Conservation (phyloP, 345 rosid genomes). For the Mallotus nudiflorus region DNA sequence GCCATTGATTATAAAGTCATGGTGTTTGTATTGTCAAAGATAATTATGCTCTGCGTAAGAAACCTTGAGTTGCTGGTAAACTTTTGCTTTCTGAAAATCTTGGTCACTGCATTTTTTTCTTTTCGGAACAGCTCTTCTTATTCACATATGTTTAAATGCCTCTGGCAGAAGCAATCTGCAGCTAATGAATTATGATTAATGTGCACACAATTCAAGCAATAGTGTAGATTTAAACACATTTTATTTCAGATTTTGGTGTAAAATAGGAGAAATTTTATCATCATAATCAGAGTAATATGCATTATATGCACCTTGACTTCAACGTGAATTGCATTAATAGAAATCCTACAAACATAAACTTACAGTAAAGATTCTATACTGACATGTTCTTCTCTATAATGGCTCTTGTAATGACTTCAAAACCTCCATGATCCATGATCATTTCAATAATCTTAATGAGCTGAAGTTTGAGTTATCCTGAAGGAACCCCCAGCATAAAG, state of each 20-base stretch:
- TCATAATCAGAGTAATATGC: not conserved
- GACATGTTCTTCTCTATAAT: not conserved
- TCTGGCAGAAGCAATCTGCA: not conserved
- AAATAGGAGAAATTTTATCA: not conserved
- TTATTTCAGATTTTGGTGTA: not conserved
- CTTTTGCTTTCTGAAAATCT: not conserved
- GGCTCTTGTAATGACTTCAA: not conserved
- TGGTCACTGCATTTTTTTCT: not conserved
- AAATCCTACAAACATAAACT: not conserved
- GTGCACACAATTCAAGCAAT: not conserved
- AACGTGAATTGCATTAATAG: not conserved
- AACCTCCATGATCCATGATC: not conserved
- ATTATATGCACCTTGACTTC: not conserved
- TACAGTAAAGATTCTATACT: not conserved
- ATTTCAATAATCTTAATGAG: slow-evolving; percentile 30
- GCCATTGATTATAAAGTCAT: not conserved
- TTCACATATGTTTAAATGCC: not conserved
- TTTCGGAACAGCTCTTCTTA: not conserved
- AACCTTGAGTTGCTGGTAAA: not conserved
- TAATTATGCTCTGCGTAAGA: not conserved
- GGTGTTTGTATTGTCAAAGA: not conserved
- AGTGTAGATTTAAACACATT: not conserved
- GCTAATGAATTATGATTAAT: not conserved
- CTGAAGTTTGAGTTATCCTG: slow-evolving; percentile 44
- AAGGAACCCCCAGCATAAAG: slow-evolving; percentile 62